phyloP scores from a whole-genome alignment of 169 alveolate genomes.

The Eimeria brunetti region DNA sequence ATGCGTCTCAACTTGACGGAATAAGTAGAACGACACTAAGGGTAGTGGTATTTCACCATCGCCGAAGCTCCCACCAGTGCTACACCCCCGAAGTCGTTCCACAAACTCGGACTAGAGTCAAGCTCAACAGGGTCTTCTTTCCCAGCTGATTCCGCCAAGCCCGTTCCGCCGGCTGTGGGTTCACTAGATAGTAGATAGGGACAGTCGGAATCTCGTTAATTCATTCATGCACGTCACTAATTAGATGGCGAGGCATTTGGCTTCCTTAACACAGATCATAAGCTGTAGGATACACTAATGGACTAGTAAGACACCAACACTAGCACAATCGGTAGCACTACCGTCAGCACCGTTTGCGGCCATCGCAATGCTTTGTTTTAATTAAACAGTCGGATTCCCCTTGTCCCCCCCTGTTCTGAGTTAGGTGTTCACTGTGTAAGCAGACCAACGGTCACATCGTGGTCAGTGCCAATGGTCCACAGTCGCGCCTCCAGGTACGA shows the following conservation, averaged over 20 bases:
- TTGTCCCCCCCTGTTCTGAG: slow-evolving; percentile 96
- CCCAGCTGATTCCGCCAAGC: slow-evolving; percentile 96
- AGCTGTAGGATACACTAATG: background rate
- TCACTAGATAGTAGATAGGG: slow-evolving; percentile 92
- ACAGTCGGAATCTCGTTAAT: slow-evolving; percentile 96
- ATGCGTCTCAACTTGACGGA: slow-evolving; percentile 87
- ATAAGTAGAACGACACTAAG: slow-evolving; percentile 91
- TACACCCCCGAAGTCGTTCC: too few relatives aligned
- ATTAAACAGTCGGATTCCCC: slow-evolving; percentile 96
- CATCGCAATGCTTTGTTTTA: slow-evolving; percentile 86
- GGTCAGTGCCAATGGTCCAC: slow-evolving; percentile 84
- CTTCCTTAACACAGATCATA: slow-evolving; percentile 85
- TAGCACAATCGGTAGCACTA: too few relatives aligned
- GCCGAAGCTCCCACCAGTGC: slow-evolving; percentile 84
- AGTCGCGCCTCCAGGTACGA: slow-evolving; percentile 81
- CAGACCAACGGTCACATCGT: slow-evolving; percentile 79
- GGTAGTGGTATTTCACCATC: slow-evolving; percentile 94
- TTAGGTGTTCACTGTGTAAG: slow-evolving; percentile 86
- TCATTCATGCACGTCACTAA: slow-evolving; percentile 95
- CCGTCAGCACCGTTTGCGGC: slow-evolving; percentile 93
- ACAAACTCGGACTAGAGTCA: slow-evolving; percentile 81
- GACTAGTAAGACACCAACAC: too few relatives aligned
- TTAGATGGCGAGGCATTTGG: slow-evolving; percentile 95
- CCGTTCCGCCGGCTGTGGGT: slow-evolving; percentile 97
- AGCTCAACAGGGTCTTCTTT: slow-evolving; percentile 97